Evolutionary conservation across 805 yeast species (phyloP).

Genomic region (Sugiyamaella chiloensis): DNA sequence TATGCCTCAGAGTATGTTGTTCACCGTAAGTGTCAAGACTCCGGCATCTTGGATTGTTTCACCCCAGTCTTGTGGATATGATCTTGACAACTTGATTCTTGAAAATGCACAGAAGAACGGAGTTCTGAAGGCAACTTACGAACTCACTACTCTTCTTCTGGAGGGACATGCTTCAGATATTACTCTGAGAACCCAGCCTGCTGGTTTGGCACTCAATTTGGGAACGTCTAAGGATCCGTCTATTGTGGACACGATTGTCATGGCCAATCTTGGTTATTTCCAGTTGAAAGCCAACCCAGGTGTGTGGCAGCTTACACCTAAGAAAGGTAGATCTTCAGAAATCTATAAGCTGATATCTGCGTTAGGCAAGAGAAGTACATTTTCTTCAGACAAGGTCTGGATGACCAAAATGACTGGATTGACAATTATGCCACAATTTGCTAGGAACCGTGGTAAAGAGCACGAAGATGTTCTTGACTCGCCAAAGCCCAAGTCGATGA

Average conservation of each 20-base stretch:
- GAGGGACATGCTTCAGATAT: conserved; percentile 67
- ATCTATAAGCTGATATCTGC: conserved; percentile 37
- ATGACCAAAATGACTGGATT: conserved; percentile 47
- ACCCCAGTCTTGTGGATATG: conserved; percentile 50
- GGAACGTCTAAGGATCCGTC: conserved; percentile 26
- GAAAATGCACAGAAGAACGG: conserved; percentile 34
- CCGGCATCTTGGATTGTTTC: conserved; percentile 69
- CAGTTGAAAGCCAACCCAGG: conserved; percentile 79
- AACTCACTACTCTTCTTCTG: conserved; percentile 53
- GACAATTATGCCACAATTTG: conserved; percentile 45
- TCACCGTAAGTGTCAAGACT: conserved; percentile 54
- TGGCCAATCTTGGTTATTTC: conserved; percentile 80
- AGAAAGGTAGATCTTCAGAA: conserved; percentile 41
- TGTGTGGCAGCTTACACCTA: conserved; percentile 51
- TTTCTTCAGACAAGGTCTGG: conserved; percentile 20
- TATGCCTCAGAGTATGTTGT: conserved; percentile 52
- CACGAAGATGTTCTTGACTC: conserved; percentile 22
- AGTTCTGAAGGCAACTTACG: conserved; percentile 44
- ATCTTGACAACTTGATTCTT: conserved; percentile 61
- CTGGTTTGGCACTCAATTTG: conserved; percentile 51
- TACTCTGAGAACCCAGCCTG: conserved; percentile 41
- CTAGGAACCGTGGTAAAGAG: conserved; percentile 42
- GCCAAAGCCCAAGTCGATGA: conserved; percentile 8
- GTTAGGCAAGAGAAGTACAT: conserved; percentile 8
- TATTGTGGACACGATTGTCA: conserved; percentile 58